phyloP scores from a whole-genome alignment of 352 stramenopile species.

The Globisporangium ultimum region DNA sequence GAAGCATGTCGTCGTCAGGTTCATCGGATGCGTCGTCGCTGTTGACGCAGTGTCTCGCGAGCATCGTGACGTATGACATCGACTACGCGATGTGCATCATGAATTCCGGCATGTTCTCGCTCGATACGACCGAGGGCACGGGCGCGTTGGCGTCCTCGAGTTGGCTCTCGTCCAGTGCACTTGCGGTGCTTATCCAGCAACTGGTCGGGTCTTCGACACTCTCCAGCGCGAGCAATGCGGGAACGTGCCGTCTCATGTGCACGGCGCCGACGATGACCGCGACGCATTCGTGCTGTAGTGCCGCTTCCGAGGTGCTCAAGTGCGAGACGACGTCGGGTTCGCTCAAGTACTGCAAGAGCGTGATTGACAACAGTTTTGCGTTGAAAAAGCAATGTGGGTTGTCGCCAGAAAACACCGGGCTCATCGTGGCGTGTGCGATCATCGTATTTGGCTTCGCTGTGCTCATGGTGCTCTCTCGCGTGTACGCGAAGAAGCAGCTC shows the following conservation, averaged over 20 bases:
- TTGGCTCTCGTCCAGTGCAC: constrained; percentile 5
- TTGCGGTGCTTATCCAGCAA: constrained; percentile 3
- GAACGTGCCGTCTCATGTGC: constrained; percentile 30
- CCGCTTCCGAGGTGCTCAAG: constrained; percentile 13
- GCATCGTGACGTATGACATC: constrained; percentile 34
- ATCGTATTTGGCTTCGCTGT: constrained; percentile 18
- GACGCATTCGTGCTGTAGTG: constrained; percentile 35
- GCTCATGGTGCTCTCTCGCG: constrained; percentile 11
- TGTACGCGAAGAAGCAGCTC: constrained; percentile 21
- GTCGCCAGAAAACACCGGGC: constrained; percentile 23
- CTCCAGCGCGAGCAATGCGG: constrained; percentile 11
- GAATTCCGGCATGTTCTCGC: constrained; percentile 61
- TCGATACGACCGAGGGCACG: constrained; percentile 8
- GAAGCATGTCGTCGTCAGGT: constrained; percentile 11
- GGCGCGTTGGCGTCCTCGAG: constrained; percentile 3
- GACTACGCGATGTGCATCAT: constrained; percentile 58
- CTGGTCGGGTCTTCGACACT: constrained; percentile 5
- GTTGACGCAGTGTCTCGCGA: constrained; percentile 32
- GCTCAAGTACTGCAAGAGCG: constrained; percentile 30
- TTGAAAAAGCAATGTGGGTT: constrained; percentile 36
- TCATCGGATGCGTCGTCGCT: constrained; percentile 18
- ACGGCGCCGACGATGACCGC: constrained; percentile 23
- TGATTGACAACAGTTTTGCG: constrained; percentile 37
- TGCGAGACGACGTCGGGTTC: constrained; percentile 26
- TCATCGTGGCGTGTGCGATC: constrained; percentile 23